A percentile compares a stretch with the other conserved stretches of the same genome.
phyloP scores from a whole-genome alignment of 352 stramenopile species.

The Globisporangium perplexum region DNA sequence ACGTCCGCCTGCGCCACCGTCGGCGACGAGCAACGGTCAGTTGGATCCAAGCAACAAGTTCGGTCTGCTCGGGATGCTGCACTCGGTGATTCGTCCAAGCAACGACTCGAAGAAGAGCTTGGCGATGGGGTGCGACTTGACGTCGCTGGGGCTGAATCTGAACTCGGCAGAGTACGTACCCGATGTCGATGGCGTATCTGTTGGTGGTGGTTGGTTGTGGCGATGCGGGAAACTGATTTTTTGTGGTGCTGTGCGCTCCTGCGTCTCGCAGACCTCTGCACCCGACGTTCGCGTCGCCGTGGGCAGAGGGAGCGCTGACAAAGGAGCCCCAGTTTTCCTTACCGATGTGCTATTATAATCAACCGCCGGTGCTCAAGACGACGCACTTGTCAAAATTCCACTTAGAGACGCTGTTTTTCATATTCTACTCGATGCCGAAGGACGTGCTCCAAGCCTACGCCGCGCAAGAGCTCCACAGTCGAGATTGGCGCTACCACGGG shows the following conservation, averaged over 20 bases:
- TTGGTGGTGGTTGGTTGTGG: not conserved
- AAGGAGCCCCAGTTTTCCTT: conserved; percentile 83
- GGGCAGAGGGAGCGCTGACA: conserved; percentile 60
- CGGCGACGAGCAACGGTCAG: conserved; percentile 27
- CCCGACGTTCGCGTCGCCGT: conserved; percentile 79
- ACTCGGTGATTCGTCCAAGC: conserved; percentile 64
- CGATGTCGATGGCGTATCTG: not conserved
- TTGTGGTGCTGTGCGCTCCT: conserved; percentile 2
- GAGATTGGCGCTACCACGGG: conserved; percentile 97
- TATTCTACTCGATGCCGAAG: conserved; percentile 99
- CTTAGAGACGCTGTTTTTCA: conserved; percentile 98
- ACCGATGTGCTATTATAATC: conserved; percentile 87
- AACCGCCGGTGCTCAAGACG: conserved; percentile 96
- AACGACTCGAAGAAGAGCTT: conserved; percentile 72
- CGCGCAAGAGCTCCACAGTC: conserved; percentile 86
- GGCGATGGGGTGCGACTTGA: conserved; percentile 75
- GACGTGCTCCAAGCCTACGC: conserved; percentile 94
- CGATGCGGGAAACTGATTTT: conserved; percentile 3
- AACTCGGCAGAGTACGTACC: conserved; percentile 75
- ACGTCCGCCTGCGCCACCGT: conserved; percentile 6
- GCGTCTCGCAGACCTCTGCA: conserved; percentile 46
- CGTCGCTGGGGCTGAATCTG: conserved; percentile 77
- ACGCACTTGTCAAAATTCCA: conserved; percentile 98
- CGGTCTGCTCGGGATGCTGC: conserved; percentile 74
- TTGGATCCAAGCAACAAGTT: conserved; percentile 74